phyloP scores from a whole-genome alignment of 1,284 basidiomycete species.

The Afroboletus lepidellus region DNA sequence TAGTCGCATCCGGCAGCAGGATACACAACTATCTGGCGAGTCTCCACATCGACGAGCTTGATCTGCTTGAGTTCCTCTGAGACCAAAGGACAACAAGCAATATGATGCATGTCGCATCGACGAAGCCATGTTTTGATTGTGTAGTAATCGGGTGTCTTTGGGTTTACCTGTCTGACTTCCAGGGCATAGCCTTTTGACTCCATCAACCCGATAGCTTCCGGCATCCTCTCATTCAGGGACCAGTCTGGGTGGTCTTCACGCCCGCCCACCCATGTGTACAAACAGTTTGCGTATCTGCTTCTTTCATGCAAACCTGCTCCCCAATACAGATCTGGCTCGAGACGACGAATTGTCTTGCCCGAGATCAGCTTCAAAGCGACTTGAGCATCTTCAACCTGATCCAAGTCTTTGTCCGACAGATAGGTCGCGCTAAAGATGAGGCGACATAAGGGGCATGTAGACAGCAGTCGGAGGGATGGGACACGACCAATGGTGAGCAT shows the following conservation, averaged over 20 bases:
- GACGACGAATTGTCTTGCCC: conserved; percentile 1
- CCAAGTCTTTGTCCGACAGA: not conserved
- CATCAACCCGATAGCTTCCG: conserved; percentile 4
- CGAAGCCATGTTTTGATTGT: conserved; percentile 11
- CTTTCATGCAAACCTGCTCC: not conserved
- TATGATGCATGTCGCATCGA: conserved; percentile 10
- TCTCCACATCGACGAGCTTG: conserved; percentile 15
- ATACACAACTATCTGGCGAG: conserved; percentile 12
- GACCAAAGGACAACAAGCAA: conserved; percentile 2
- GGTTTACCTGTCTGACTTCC: conserved; percentile 9
- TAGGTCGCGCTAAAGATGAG: conserved; percentile 11
- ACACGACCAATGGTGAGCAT: conserved; percentile 12
- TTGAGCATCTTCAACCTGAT: too few relatives aligned
- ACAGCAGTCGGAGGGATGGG: not conserved
- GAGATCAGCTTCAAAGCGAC: too few relatives aligned
- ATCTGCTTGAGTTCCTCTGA: conserved; percentile 8
- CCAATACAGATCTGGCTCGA: not conserved
- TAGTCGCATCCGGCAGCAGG: not conserved
- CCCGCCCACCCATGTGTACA: too few relatives aligned
- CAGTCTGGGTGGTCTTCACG: too few relatives aligned
- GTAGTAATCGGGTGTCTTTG: not conserved
- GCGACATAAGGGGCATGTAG: conserved; percentile 12
- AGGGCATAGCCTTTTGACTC: not conserved
- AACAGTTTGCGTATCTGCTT: not conserved
- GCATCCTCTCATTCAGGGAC: too few relatives aligned